Base-by-base conservation (phyloP, 371 early-diverging fungal species). In the Rhizopus arrhizus region DNA sequence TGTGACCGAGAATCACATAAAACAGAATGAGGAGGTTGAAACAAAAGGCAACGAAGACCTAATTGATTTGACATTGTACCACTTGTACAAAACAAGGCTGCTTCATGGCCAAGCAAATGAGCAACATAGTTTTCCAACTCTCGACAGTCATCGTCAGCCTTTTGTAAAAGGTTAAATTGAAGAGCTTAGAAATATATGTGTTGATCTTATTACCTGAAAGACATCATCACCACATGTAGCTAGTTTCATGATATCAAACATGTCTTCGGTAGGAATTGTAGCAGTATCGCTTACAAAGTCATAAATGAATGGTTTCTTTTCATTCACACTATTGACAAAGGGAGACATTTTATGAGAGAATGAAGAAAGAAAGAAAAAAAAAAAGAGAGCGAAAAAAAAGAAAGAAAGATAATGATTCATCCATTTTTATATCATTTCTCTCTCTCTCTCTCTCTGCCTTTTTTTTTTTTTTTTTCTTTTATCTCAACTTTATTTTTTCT, bases 171-270 rank as follows among this genome's bases (percentile, higher is more conserved):
- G 28, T 28, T 35, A 36, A 13, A 40, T 22, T 28, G 29, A 29
- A 34, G 15, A 48, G 22, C 22, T 22, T 22, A 22, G 2, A 22
- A 22, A 22, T 22, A 22, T 22, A 22, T 22, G 22, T 22, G 2
- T 22, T 22, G 22, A 22, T 22, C 22, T 36, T 31, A 32, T 67
- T 71, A 87, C 92, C 38, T 77, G 81, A 58, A 83, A 92, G 4
- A 95, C 95, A 75, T 95, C 95, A 69, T 95, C 97, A 12, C 94
- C 94, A 13, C 89, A 84, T 0, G 82, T 78, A 3, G 93, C 88
- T 7, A 64, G 40, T 50, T 83, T 74, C 94, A 95, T 94, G 15
- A 85, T 82, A 6, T 85, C 78, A 60, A 88, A 85, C 95, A 97
- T 95, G 12, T 78, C 89, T 28, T 77, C 74, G 0, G 93, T 92